Conservation (phyloP, 2,329 filamentous ascomycete species). For the Ciborinia camelliae region DNA sequence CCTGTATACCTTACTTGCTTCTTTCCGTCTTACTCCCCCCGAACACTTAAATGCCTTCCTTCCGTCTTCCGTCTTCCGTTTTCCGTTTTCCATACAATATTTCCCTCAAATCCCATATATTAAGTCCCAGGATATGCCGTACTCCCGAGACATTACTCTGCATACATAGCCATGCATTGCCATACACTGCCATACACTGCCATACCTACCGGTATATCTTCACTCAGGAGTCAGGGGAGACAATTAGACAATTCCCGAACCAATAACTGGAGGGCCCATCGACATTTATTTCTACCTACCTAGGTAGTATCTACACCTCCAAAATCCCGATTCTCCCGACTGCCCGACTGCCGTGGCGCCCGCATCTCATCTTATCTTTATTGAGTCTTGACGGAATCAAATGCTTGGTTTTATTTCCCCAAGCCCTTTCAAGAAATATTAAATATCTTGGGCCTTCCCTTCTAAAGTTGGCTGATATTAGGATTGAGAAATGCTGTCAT, state of each 20-base stretch:
- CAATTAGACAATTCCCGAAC: too few relatives aligned
- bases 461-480: neutral
- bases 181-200: neutral
- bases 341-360: neutral
- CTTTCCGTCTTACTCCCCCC: neutral
- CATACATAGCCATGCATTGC: too few relatives aligned
- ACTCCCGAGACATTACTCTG: neutral
- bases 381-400: too few relatives aligned
- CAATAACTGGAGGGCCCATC: too few relatives aligned
- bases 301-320: too few relatives aligned
- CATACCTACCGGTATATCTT: neutral
- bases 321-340: neutral
- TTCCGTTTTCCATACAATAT: neutral
- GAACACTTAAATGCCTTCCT: too few relatives aligned
- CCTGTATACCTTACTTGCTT: too few relatives aligned
- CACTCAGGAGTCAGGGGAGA: too few relatives aligned
- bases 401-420: constrained; percentile 4
- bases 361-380: too few relatives aligned
- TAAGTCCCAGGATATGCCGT: neutral
- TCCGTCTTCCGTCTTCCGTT: neutral
- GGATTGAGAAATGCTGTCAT: neutral
- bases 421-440: constrained; percentile 1
- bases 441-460: neutral
- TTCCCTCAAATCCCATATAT: constrained; percentile 1
- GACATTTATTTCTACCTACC: too few relatives aligned